Conservation (phyloP, 2,329 filamentous ascomycete species). For the Colletotrichum euphorbiae region DNA sequence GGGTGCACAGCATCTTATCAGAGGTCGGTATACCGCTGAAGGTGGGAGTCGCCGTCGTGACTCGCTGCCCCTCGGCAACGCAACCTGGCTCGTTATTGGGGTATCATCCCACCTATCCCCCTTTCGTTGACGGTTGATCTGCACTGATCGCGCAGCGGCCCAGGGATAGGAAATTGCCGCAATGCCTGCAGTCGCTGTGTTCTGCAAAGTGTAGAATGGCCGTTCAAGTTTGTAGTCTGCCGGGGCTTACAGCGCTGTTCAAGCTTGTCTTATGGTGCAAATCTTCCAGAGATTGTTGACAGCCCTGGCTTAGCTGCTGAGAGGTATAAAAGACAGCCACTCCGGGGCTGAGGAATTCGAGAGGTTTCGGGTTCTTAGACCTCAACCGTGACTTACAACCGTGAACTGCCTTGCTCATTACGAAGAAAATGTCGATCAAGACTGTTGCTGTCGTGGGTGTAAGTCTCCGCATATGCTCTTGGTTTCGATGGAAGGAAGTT, state of each 20-base stretch:
- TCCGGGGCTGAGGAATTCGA: not conserved
- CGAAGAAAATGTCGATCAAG: constrained; percentile 26
- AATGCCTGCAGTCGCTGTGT: not conserved
- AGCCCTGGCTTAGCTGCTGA: not conserved
- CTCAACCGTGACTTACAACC: not conserved
- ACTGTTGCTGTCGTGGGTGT: constrained; percentile 34
- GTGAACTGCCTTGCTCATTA: not conserved
- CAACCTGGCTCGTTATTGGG: too few relatives aligned
- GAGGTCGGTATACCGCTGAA: not conserved
- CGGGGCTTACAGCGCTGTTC: not conserved
- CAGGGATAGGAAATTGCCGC: not conserved
- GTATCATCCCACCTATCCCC: not conserved
- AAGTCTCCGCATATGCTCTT: not conserved
- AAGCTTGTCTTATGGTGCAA: not conserved
- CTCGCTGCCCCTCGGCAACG: too few relatives aligned
- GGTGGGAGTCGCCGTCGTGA: too few relatives aligned
- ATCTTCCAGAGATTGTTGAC: not conserved
- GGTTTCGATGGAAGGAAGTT: not conserved
- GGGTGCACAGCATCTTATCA: not conserved
- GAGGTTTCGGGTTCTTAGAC: not conserved
- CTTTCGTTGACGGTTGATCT: not conserved
- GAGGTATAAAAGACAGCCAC: constrained; percentile 4
- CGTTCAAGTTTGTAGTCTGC: constrained; percentile 11
- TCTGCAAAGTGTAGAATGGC: not conserved
- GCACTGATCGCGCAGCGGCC: not conserved